These are phyloP conservation scores for Fusarium mundagurra DNA, from an alignment of 2,329 filamentous ascomycete species.

Conservation along the genomic window DNA sequence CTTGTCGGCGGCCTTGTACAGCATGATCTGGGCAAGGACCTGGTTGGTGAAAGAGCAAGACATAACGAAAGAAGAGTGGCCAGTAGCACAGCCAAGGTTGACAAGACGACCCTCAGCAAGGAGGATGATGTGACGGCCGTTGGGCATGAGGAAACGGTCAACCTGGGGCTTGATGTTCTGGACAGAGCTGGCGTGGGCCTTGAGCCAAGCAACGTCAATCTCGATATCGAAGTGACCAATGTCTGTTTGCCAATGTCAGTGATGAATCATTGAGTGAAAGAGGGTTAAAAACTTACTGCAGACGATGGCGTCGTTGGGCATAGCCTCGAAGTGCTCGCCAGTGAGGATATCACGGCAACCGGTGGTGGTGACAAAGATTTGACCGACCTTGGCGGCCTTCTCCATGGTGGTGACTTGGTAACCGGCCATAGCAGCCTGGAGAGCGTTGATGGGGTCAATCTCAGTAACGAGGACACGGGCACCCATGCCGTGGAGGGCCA, in stretches of 20 bases:
- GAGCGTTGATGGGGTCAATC: slow-evolving; percentile 99
- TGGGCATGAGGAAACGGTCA: slow-evolving; percentile 95
- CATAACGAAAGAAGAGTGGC: slow-evolving; percentile 99
- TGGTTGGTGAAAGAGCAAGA: slow-evolving; percentile 99
- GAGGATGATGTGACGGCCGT: slow-evolving; percentile 96
- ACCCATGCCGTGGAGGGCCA: slow-evolving; percentile 97
- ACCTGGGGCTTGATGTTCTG: slow-evolving; percentile 99
- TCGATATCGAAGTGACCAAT: slow-evolving; percentile 99
- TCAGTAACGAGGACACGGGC: slow-evolving; percentile 96
- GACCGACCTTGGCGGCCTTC: slow-evolving; percentile 85
- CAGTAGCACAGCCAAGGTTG: slow-evolving; percentile 98
- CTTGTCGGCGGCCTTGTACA: slow-evolving; percentile 92
- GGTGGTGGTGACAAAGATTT: slow-evolving; percentile 99
- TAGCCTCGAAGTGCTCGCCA: slow-evolving; percentile 90
- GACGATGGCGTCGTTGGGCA: slow-evolving; percentile 98
- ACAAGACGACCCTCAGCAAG: slow-evolving; percentile 98
- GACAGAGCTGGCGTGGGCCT: slow-evolving; percentile 91
- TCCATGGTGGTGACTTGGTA: slow-evolving; percentile 99
- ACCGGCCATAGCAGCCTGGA: slow-evolving; percentile 97
- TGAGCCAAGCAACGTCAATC: slow-evolving; percentile 99
- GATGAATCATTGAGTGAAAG: slow-evolving; percentile 5
- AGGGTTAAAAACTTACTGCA: slow-evolving; percentile 73
- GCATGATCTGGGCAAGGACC: slow-evolving; percentile 98
- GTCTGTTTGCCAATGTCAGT: slow-evolving; percentile 58
- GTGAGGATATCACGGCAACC: slow-evolving; percentile 98